Base-by-base conservation (phyloP, 345 rosid genomes). In the Moricandia arvensis region DNA sequence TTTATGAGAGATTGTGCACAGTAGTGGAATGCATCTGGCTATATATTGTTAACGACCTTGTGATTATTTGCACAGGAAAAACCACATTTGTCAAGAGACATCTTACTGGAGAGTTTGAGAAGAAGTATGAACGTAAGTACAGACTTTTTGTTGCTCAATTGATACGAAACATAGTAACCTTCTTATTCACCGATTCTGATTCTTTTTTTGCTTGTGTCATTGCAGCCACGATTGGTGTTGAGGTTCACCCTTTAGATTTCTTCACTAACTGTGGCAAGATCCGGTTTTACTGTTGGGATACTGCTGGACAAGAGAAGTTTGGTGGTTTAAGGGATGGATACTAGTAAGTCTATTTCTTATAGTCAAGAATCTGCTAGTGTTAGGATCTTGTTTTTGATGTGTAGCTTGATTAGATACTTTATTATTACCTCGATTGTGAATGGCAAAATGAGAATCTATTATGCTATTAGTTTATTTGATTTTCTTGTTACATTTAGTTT, bases 251-350 rank as follows among this genome's bases (percentile, higher is more conserved):
- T 0, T 69, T 95, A 85, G 99, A 95, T 65, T 95, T 95, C 90
- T 86, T 84, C 80, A 95, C 99, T 0, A 95, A 92, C 84, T 90
- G 96, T 35, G 99, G 99, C 27, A 90, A 92, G 80, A 82, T 95
- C 71, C 85, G 99, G 1, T 95, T 95, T 63, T 90, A 95, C 80
- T 91, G 97, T 80, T 95, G 97, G 99, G 99, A 95, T 41, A 95
- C 99, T 63, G 97, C 99, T 9, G 97, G 99, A 0, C 99, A 95
- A 62, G 99, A 92, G 87, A 92, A 90, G 74, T 92, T 95, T 66
- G 99, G 99, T 73, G 97, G 97, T 18, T 92, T 95, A 4, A 82
- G 97, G 76, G 99, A 95, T 88, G 99, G 98, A 57, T 94, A 94
- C 78, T 94, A 91, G 98, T 94, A 74, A 85, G 98, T 58, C 1